Conservation (phyloP, 768 basidiomycete species). For the Mycena latifolia region DNA sequence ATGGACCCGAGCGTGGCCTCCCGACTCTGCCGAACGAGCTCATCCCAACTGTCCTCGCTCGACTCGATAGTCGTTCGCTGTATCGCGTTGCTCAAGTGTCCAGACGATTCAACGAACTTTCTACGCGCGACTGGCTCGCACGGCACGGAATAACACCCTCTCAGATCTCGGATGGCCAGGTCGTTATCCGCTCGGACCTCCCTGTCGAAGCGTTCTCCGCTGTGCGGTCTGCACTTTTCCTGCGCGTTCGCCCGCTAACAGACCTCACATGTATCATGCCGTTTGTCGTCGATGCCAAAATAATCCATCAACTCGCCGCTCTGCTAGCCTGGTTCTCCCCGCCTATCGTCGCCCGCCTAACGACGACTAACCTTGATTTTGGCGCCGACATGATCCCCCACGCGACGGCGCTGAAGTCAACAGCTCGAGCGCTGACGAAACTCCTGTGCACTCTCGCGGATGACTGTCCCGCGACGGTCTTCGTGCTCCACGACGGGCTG, state of each 20-base stretch:
- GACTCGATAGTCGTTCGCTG: conserved; percentile 19
- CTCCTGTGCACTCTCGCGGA: not conserved
- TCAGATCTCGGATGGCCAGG: conserved; percentile 4
- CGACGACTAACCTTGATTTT: conserved; percentile 9
- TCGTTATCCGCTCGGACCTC: not conserved
- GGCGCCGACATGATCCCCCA: conserved; percentile 12
- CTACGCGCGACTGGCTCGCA: conserved; percentile 14
- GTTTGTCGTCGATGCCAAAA: not conserved
- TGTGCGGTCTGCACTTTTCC: conserved; percentile 11
- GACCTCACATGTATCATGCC: conserved; percentile 3
- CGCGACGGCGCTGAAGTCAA: not conserved
- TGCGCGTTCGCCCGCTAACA: conserved; percentile 3
- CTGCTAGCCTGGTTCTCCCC: conserved; percentile 9
- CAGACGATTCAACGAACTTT: conserved; percentile 26
- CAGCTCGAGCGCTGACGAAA: conserved; percentile 3
- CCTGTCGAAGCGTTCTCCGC: conserved; percentile 16
- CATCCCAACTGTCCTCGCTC: conserved; percentile 9
- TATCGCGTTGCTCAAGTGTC: conserved; percentile 21
- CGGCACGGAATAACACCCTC: conserved; percentile 14
- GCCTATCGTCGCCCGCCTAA: not conserved
- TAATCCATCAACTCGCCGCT: not conserved
- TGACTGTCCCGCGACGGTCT: conserved; percentile 13
- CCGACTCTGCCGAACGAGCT: conserved; percentile 25
- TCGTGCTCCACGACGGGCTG: conserved; percentile 20
- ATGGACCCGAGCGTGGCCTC: conserved; percentile 19